These are phyloP conservation scores for Phaeoacremonium minimum DNA, from an alignment of 2,329 filamentous ascomycete species.

Conservation along the genomic window DNA sequence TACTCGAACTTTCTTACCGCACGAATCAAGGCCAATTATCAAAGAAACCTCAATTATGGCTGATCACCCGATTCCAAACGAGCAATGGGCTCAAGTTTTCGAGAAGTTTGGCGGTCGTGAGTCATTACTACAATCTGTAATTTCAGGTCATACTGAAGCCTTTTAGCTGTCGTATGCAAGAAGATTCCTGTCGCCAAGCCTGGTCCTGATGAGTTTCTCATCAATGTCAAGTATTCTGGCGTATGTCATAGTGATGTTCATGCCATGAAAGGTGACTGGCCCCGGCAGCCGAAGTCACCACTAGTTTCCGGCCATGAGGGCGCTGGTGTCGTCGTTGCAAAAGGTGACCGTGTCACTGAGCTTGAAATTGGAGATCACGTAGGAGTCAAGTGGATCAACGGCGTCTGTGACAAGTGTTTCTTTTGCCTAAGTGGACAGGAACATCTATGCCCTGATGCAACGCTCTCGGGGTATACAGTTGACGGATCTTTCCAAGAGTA, in stretches of 20 bases:
- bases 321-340: slow-evolving; percentile 81
- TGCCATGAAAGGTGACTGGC: slow-evolving; percentile 87
- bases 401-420: slow-evolving; percentile 62
- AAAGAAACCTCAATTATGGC: slow-evolving; percentile 32
- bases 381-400: slow-evolving; percentile 71
- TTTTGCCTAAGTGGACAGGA: slow-evolving; percentile 67
- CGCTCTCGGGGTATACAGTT: slow-evolving; percentile 67
- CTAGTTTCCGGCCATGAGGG: slow-evolving; percentile 80
- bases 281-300: slow-evolving; percentile 73
- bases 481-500: slow-evolving; percentile 74
- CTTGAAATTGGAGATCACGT: slow-evolving; percentile 60
- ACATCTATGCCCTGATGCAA: slow-evolving; percentile 58
- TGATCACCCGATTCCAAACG: slow-evolving; percentile 59
- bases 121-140: slow-evolving; percentile 22
- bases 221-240: slow-evolving; percentile 84
- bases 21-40: no score
- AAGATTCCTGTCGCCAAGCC: slow-evolving; percentile 83
- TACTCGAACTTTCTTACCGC: no score
- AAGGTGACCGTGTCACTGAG: slow-evolving; percentile 63
- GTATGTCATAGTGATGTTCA: slow-evolving; percentile 71
- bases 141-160: slow-evolving; percentile 25
- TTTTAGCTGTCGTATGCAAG: slow-evolving; percentile 63
- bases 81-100: slow-evolving; percentile 90
- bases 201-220: slow-evolving; percentile 83
- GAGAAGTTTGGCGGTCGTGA: slow-evolving; percentile 72